Evolutionary conservation across 768 basidiomycete species (phyloP).

Genomic region (Trametes gibbosa): DNA sequence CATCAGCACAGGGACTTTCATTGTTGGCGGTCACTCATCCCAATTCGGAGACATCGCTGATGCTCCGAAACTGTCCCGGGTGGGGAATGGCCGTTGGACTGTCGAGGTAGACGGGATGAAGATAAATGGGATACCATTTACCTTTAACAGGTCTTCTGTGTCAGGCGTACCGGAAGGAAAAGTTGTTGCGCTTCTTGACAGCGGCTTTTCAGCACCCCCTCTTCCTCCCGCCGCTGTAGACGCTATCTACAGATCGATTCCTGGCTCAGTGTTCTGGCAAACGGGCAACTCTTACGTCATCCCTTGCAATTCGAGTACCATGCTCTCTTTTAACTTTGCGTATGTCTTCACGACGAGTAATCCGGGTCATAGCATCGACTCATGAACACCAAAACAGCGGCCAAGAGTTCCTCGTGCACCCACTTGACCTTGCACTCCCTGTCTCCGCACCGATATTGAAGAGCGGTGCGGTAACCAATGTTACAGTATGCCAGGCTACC

Average conservation of each 20-base stretch:
- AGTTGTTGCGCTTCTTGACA: constrained; percentile 28
- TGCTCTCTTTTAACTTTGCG: constrained; percentile 31
- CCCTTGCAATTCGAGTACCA: constrained; percentile 28
- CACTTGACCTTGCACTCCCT: constrained; percentile 25
- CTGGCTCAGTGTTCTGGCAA: constrained; percentile 28
- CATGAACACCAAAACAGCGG: constrained; percentile 35
- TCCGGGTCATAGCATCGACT: not conserved
- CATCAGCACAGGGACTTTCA: constrained; percentile 24
- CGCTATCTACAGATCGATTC: constrained; percentile 30
- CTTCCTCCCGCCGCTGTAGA: constrained; percentile 24
- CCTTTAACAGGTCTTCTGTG: constrained; percentile 38
- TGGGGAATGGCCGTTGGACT: constrained; percentile 22
- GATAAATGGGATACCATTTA: constrained; percentile 49
- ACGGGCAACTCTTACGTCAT: constrained; percentile 24
- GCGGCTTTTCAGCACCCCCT: constrained; percentile 29
- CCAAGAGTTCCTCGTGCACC: constrained; percentile 29
- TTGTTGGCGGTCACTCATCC: constrained; percentile 24
- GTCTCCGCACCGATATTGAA: constrained; percentile 14
- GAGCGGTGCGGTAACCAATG: constrained; percentile 8
- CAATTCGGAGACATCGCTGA: constrained; percentile 17
- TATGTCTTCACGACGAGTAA: not conserved
- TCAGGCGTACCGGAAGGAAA: constrained; percentile 20
- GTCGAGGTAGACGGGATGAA: constrained; percentile 35
- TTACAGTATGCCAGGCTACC: constrained; percentile 28
- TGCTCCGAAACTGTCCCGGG: constrained; percentile 37